Base-by-base conservation (phyloP, 2,329 filamentous ascomycete species). In the Paradendryphiella salina region DNA sequence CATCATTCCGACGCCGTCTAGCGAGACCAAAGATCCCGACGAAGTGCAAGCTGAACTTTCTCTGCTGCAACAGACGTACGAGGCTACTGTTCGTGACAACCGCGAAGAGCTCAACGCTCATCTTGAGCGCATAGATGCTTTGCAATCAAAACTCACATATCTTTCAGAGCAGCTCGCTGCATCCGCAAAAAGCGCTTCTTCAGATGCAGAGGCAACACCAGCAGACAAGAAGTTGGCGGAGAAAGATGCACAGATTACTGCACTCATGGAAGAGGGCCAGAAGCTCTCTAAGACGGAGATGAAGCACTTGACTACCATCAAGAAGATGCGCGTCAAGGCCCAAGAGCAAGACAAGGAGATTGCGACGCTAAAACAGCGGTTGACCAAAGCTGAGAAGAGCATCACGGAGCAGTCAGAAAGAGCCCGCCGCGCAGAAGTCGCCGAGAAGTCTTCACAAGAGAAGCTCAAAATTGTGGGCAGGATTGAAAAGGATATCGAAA, bases 121-220 rank as follows among this genome's bases (percentile, higher is more conserved):
- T 56, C 82, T 93, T 5, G 94, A 99, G 73, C 85, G 88, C 29
- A 94, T 96, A 47, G 94, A 99, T 76, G 88, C 92, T 3, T 76
- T 99, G 1, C 90, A 97, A 71, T 85, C 90, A 5, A 97, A 99
- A 69, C 77, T 99, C 21, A 87, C 92, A 60, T 96, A 95, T 66
- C 77, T 99, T 10, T 86, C 92, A 2, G 87, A 87, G 54, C 88
- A 92, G 66, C 86, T 89, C 10, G 84, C 88, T 0, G 87, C 92
- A 26, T 80, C 86, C 0, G 90, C 94, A 1, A 87, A 86, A 65
- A 83, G 85, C 59, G 81, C 85, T 5, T 89, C 85, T 48, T 48
- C 64, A 23, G 64, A 66, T n/a, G 15, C 61, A 2, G 63, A 66
- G 17, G 57, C 57, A 1, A 61, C 61, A 5, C 56, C 61, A 1